phyloP scores from a whole-genome alignment of 495 filamentous ascomycete genomes.

The Penicillium maclennaniae region DNA sequence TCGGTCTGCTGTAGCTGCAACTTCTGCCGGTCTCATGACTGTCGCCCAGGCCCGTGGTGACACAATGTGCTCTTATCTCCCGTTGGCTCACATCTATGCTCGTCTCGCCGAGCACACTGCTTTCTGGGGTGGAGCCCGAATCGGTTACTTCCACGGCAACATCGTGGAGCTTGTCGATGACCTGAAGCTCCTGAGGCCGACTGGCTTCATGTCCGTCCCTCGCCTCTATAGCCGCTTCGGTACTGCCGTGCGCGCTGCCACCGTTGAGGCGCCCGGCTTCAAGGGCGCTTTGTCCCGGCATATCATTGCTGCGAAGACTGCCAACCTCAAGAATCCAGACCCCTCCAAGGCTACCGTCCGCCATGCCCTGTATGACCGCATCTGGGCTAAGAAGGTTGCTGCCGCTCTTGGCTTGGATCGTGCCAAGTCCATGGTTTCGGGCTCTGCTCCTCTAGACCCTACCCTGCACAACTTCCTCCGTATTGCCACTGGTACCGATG shows the following conservation, averaged over 20 bases:
- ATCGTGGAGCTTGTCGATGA: constrained; percentile 86
- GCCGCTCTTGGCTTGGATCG: constrained; percentile 76
- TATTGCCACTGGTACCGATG: constrained; percentile 71
- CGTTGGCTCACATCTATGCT: constrained; percentile 90
- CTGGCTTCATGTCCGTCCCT: constrained; percentile 81
- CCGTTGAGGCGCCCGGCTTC: constrained; percentile 73
- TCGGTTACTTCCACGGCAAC: constrained; percentile 96
- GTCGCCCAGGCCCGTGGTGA: constrained; percentile 51
- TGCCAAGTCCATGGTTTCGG: constrained; percentile 70
- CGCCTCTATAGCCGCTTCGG: constrained; percentile 92
- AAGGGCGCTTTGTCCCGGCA: constrained; percentile 78
- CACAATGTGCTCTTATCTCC: constrained; percentile 78
- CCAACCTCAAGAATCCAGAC: constrained; percentile 64
- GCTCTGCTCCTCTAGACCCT: constrained; percentile 88
- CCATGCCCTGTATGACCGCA: constrained; percentile 84
- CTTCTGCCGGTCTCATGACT: constrained; percentile 53
- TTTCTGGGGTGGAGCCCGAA: constrained; percentile 66
- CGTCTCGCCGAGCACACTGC: constrained; percentile 75
- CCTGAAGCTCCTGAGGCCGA: constrained; percentile 80
- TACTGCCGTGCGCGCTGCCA: constrained; percentile 70
- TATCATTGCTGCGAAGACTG: constrained; percentile 75
- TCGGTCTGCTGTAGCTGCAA: constrained; percentile 70
- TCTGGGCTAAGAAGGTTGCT: constrained; percentile 90
- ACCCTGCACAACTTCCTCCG: constrained; percentile 85
- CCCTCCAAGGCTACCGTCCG: constrained; percentile 70